Conservation (phyloP, 1,139 yeast species). For the Pichia sp. region DNA sequence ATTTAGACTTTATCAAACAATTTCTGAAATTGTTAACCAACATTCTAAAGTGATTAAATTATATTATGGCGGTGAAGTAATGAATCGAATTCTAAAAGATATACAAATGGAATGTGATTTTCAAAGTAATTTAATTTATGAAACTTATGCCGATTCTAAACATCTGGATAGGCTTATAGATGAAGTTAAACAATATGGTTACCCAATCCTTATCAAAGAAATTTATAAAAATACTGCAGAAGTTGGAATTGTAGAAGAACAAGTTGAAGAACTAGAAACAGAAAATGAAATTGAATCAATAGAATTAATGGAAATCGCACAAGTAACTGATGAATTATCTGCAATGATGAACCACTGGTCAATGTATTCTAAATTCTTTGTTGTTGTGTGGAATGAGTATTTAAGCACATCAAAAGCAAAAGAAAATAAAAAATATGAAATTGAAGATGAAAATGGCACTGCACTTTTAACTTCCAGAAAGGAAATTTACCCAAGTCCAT, state of each 20-base stretch:
- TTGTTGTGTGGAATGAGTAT: conserved; percentile 55
- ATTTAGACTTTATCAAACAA: conserved; percentile 74
- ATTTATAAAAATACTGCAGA: conserved; percentile 16
- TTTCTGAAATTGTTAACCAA: conserved; percentile 78
- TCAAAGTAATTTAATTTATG: conserved; percentile 82
- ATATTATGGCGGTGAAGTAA: conserved; percentile 63
- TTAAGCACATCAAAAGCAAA: conserved; percentile 12
- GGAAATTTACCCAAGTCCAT: conserved; percentile 43
- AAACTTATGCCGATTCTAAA: conserved; percentile 75
- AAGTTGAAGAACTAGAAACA: conserved; percentile 16
- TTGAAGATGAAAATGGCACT: conserved; percentile 1
- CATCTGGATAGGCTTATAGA: conserved; percentile 49
- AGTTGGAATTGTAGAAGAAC: conserved; percentile 17
- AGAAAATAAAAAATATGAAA: neutral
- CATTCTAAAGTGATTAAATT: conserved; percentile 74
- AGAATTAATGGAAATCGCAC: conserved; percentile 49
- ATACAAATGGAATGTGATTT: conserved; percentile 87
- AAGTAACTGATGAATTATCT: conserved; percentile 60
- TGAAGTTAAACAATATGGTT: conserved; percentile 54
- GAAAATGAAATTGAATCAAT: conserved; percentile 13
- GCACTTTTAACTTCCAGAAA: conserved; percentile 3
- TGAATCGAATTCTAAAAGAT: conserved; percentile 59
- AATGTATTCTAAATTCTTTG: conserved; percentile 69
- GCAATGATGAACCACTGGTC: conserved; percentile 83
- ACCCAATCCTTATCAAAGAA: conserved; percentile 39